phyloP scores from a whole-genome alignment of 1,284 basidiomycete species.

The Agroathelia rolfsii region DNA sequence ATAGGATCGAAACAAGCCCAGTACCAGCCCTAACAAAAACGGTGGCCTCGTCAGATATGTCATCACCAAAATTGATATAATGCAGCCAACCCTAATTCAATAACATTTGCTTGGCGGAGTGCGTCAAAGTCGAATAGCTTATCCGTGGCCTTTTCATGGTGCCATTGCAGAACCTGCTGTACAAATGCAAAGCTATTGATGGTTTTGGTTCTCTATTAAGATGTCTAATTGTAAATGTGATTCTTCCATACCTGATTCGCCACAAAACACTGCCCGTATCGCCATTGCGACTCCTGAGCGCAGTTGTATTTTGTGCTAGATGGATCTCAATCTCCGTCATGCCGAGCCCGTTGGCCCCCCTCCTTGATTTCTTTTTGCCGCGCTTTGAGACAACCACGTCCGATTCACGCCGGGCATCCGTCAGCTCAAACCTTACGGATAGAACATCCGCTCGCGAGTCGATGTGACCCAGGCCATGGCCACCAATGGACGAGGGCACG shows the following conservation, averaged over 20 bases:
- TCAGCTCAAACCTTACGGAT: slow-evolving; percentile 49
- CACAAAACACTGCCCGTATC: slow-evolving; percentile 87
- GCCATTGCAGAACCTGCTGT: slow-evolving; percentile 48
- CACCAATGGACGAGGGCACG: slow-evolving; percentile 21
- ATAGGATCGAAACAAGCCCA: slow-evolving; percentile 60
- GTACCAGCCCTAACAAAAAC: slow-evolving; percentile 56
- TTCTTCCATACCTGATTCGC: slow-evolving; percentile 59
- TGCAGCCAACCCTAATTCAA: slow-evolving; percentile 65
- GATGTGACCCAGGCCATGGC: slow-evolving; percentile 67
- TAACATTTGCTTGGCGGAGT: slow-evolving; percentile 36
- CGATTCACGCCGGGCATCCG: slow-evolving; percentile 13
- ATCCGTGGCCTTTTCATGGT: slow-evolving; percentile 26
- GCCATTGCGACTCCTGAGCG: slow-evolving; percentile 64
- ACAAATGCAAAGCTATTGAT: slow-evolving; percentile 57
- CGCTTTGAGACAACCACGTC: slow-evolving; percentile 6
- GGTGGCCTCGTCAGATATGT: slow-evolving; percentile 7
- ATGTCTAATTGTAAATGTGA: too few species aligned
- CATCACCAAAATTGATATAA: slow-evolving; percentile 7
- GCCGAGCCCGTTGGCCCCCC: too few species aligned
- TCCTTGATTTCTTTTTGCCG: slow-evolving; percentile 12
- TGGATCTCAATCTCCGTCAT: slow-evolving; percentile 52
- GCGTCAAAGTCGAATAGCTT: slow-evolving; percentile 31
- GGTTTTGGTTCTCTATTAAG: too few species aligned
- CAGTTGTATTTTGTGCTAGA: slow-evolving; percentile 69
- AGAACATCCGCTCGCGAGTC: slow-evolving; percentile 57